Base-by-base conservation (phyloP, 768 basidiomycete genomes). In the Leccinum fibrillosum region DNA sequence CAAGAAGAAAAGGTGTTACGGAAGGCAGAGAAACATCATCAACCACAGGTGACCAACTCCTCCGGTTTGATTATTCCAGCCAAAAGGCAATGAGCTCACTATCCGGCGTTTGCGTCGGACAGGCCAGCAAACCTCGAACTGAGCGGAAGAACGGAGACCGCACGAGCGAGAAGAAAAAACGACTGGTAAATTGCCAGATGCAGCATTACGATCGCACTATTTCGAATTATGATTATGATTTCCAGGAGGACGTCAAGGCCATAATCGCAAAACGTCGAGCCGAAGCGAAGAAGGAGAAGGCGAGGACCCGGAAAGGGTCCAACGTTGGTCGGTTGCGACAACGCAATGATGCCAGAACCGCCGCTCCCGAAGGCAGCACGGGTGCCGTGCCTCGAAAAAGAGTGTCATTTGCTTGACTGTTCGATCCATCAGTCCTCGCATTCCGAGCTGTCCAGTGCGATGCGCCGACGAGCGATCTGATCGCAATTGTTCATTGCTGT, bases 1-100 rank as follows among this genome's bases (percentile, higher is more conserved):
- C 78, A 82, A 59, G 82, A 84, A 68, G 65, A 80, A 64, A 81
- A 77, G 55, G 61, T 73, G 6, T 66, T 69, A 52, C 70, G 62
- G 8, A 82, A 75, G 64, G 69, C 68, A 53, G 73, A 75, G 63
- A 80, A 73, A 63, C 73, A 70, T 61, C 77, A 73, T 49, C 72
- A 70, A 60, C 56, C 69, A 64, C 76, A 78, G 78, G 80, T 77
- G 49, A 52, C 35, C 54, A 59, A 45, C 5, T 37, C 53, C 35
- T 45, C 44, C 49, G 30, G 52, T 48, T 53, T 52, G 26, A 57
- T 61, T 19, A 53, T 58, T 55, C 56, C 54, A 54, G 53, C 56
- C 56, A 57, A 62, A 57, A 61, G 60, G 52, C 60, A 66, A 60
- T 60, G 13, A 47, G 50, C 64, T 66, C 62, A 69, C 51, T 55